Percentiles rank a stretch among this genome's conserved stretches.
phyloP scores from a whole-genome alignment of 148 eudicot genomes.

The Dianthus caryophyllus region DNA sequence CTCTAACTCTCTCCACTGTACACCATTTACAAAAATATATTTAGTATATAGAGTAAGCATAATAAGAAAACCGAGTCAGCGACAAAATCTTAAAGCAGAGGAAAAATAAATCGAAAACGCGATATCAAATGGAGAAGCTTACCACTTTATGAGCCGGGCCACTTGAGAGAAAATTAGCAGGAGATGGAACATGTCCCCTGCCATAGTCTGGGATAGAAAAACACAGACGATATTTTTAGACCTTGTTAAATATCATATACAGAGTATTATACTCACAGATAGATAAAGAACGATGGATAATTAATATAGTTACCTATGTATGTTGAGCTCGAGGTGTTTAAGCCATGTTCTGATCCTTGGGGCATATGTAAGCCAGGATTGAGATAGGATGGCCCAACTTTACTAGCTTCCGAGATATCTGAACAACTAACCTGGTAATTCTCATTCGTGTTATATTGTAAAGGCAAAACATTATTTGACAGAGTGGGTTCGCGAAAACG shows the following conservation, averaged over 20 bases:
- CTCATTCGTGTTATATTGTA: conserved; percentile 88
- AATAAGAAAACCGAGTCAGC: neutral
- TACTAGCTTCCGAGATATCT: conserved; percentile 39
- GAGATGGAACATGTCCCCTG: conserved; percentile 22
- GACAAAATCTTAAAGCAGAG: neutral
- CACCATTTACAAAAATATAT: neutral
- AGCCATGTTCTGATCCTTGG: conserved; percentile 22
- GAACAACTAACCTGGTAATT: conserved; percentile 58
- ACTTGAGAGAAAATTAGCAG: conserved; percentile 18
- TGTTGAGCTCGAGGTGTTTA: conserved; percentile 21
- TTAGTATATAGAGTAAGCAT: neutral
- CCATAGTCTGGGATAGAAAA: conserved; percentile 30
- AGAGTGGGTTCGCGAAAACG: conserved; percentile 38
- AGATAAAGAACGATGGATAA: neutral
- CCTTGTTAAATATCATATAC: neutral
- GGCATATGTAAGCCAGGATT: conserved; percentile 25
- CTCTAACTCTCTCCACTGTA: too few relatives aligned
- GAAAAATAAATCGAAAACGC: neutral
- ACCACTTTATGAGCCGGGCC: conserved; percentile 36
- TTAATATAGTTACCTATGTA: conserved; percentile 18
- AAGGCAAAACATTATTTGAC: conserved; percentile 83
- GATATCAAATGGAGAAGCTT: conserved; percentile 19
- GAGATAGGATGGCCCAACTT: conserved; percentile 26
- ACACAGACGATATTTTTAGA: neutral
- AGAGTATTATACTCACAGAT: neutral